phyloP scores from a whole-genome alignment of 2,329 filamentous ascomycete species.

The Chaetomium olivaceum region DNA sequence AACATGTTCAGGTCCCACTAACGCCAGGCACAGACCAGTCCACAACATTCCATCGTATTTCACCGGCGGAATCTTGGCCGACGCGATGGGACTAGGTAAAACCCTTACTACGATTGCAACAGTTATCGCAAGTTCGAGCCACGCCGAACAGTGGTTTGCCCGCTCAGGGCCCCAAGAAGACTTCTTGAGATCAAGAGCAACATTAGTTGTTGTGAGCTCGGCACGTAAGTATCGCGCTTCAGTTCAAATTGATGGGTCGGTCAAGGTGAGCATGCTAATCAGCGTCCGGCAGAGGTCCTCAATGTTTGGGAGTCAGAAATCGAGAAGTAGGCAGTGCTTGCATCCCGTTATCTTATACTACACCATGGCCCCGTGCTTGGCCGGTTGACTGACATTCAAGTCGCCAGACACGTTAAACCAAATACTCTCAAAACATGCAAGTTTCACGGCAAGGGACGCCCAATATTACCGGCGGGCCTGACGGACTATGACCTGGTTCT shows the following conservation, averaged over 20 bases:
- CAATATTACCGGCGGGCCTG: not conserved
- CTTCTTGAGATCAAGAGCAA: not conserved
- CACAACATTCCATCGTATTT: not conserved
- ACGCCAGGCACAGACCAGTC: not conserved
- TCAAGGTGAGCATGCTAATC: not conserved
- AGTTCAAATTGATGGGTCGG: too few species aligned
- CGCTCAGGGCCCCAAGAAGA: not conserved
- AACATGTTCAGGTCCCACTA: not conserved
- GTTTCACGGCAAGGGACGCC: not conserved
- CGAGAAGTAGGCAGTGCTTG: not conserved
- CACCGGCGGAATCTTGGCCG: not conserved
- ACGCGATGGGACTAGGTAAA: constrained; percentile 2
- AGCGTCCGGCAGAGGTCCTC: not conserved
- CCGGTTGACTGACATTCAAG: not conserved
- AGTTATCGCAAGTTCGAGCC: not conserved
- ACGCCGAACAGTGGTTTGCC: not conserved
- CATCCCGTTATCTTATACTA: not conserved
- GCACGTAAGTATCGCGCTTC: not conserved
- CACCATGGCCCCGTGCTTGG: not conserved
- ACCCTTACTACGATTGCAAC: not conserved
- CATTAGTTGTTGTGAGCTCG: not conserved
- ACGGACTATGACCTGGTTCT: not conserved
- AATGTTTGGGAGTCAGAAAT: constrained; percentile 1
- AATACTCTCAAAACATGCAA: not conserved
- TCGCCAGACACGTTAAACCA: not conserved